Conservation (phyloP, 2,329 filamentous ascomycete genomes). For the Colletotrichum destructivum region DNA sequence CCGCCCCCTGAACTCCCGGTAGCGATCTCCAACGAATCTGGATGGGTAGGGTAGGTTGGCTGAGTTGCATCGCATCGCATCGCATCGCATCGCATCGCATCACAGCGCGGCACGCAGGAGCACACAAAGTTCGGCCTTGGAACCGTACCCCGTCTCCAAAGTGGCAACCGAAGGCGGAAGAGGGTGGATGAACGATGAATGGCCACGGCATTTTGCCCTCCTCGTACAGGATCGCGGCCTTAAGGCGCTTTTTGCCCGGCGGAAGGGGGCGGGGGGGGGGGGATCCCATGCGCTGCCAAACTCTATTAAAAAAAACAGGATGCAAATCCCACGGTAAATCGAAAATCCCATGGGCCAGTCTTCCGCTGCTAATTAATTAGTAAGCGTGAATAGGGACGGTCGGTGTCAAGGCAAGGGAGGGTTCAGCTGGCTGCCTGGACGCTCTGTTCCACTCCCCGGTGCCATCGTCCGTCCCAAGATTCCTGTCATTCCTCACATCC, state of each 20-base stretch:
- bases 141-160: too few species aligned
- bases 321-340: slow-evolving; percentile 16
- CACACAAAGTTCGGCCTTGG: too few species aligned
- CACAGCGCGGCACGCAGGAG: too few species aligned
- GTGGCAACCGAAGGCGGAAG: too few species aligned
- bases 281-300: slow-evolving; percentile 24
- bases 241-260: slow-evolving; percentile 9
- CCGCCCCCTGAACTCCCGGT: background rate
- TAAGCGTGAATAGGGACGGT: too few species aligned
- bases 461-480: background rate
- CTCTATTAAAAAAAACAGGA: slow-evolving; percentile 7
- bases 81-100: background rate
- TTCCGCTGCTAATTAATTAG: background rate
- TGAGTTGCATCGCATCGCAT: slow-evolving; percentile 1
- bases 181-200: too few species aligned
- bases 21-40: slow-evolving; percentile 26
- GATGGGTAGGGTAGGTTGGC: background rate
- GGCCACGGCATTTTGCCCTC: slow-evolving; percentile 4
- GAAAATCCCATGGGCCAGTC: slow-evolving; percentile 27
- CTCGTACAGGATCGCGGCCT: slow-evolving; percentile 11
- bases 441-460: slow-evolving; percentile 21
- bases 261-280: background rate
- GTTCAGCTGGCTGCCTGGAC: slow-evolving; percentile 8
- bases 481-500: slow-evolving; percentile 20
- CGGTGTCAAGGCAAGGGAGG: too few species aligned